Conservation (phyloP, 1,139 yeast species). For the Hemisphaericaspora subhashii region DNA sequence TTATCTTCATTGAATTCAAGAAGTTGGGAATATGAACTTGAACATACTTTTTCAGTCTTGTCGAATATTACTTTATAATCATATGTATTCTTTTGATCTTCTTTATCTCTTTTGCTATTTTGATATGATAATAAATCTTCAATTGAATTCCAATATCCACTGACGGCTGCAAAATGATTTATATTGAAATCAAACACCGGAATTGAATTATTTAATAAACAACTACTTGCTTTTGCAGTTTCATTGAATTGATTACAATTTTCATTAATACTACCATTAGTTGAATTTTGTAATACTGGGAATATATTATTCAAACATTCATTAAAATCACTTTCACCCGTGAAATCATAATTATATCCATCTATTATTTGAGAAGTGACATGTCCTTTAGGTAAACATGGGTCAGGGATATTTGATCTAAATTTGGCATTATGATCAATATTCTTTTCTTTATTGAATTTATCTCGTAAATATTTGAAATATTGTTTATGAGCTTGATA, state of each 20-base stretch:
- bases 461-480: conserved; percentile 36
- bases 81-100: conserved; percentile 21
- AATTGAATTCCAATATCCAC: conserved; percentile 80
- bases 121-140: conserved; percentile 43
- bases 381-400: conserved; percentile 60
- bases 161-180: conserved; percentile 73
- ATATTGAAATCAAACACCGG: conserved; percentile 71
- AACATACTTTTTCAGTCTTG: conserved; percentile 49
- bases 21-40: conserved; percentile 40
- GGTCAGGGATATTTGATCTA: conserved; percentile 45
- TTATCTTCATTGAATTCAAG: conserved; percentile 28
- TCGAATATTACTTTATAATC: conserved; percentile 42
- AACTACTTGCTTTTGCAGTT: conserved; percentile 38
- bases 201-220: conserved; percentile 52
- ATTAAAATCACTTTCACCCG: conserved; percentile 63
- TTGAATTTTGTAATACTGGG: conserved; percentile 47
- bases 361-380: conserved; percentile 24
- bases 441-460: conserved; percentile 17
- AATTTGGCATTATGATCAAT: conserved; percentile 13
- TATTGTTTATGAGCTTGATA: conserved; percentile 63
- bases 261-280: conserved; percentile 23
- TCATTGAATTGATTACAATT: conserved; percentile 34
- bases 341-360: conserved; percentile 34
- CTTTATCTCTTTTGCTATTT: conserved; percentile 11
- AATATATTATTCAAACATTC: conserved; percentile 53